Base-by-base conservation (phyloP, 23 red algal species). In the Chondrus crispus region DNA sequence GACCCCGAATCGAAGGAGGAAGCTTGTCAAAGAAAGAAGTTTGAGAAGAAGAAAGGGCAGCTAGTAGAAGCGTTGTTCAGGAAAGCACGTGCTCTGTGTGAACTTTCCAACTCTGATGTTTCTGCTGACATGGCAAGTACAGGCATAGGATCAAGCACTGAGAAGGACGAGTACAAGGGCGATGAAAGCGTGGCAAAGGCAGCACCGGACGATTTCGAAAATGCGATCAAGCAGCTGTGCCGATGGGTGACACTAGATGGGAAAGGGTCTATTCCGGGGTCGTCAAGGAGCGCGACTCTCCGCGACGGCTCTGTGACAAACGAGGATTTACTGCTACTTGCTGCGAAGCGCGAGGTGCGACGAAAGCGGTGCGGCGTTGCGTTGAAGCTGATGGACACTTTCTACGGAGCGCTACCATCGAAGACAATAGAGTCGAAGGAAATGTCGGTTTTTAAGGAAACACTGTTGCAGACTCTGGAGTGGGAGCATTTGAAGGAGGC, bases 241-340 rank as follows among this genome's bases (percentile, higher is more conserved):
- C 50, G 74, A 45, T 90, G 87, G 87, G 87, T 90, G 2, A 79
- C 87, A 10, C 55, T 90, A 19, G 87, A 90, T 80, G 87, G 87
- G 26, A 90, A 90, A 26, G 72, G 87, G 26, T 60, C 49, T 55
- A 47, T 90, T 38, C 69, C 69, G 11, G 87, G 70, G 16, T 76
- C 66, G 14, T 47, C 87, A 32, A 40, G 64, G 35, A 62, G 46
- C 28, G 51, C 28, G 20, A 69, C 64, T 18, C 62, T 81, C 55
- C 28, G 72, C 28, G 87, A 79, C 51, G 87, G 87, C 36, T 79
- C 87, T 3, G 42, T 39, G 7, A 80, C 87, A 30, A 90, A 72
- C 49, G 87, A 90, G 54, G 87, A 90, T 26, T 36, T 90, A 24
- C 42, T 69, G 48, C 52, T 90, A 3, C 10, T 90, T 14, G 87